Conservation (phyloP, 805 yeast species). For the Ogataea trehalophila region DNA sequence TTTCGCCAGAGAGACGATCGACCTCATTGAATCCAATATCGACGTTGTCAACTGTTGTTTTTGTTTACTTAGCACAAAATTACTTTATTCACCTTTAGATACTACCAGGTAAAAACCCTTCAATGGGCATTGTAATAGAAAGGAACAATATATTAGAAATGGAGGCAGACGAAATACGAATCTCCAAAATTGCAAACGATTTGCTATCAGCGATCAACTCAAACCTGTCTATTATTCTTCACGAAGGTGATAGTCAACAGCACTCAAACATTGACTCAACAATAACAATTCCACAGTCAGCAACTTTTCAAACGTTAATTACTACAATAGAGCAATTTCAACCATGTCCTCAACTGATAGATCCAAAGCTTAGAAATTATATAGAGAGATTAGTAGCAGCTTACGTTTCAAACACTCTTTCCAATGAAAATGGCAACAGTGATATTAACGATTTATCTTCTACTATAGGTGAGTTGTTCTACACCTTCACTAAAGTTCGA, state of each 20-base stretch:
- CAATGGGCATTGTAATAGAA: no score
- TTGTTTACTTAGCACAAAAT: no score
- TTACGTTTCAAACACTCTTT: conserved; percentile 20
- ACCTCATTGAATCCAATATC: no score
- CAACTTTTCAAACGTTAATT: conserved; percentile 10
- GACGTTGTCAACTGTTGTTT: no score
- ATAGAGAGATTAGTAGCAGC: conserved; percentile 26
- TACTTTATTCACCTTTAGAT: no score
- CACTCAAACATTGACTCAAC: neutral
- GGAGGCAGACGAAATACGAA: conserved; percentile 30
- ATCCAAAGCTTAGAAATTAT: conserved; percentile 33
- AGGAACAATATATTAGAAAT: conserved; percentile 6
- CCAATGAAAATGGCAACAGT: neutral
- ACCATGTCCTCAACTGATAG: conserved; percentile 48
- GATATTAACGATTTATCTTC: conserved; percentile 6
- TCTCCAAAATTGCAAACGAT: conserved; percentile 25
- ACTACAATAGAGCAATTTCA: conserved; percentile 45
- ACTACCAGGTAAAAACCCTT: no score
- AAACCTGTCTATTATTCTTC: conserved; percentile 4
- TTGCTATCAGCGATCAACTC: conserved; percentile 14
- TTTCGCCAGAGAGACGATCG: no score
- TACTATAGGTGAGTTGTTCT: conserved; percentile 37
- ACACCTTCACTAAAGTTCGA: conserved; percentile 59
- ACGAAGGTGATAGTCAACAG: neutral
- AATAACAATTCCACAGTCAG: no score